These are phyloP conservation scores for Cladophialophora chaetospira DNA, from an alignment of 2,329 filamentous ascomycete genomes.

Conservation along the genomic window DNA sequence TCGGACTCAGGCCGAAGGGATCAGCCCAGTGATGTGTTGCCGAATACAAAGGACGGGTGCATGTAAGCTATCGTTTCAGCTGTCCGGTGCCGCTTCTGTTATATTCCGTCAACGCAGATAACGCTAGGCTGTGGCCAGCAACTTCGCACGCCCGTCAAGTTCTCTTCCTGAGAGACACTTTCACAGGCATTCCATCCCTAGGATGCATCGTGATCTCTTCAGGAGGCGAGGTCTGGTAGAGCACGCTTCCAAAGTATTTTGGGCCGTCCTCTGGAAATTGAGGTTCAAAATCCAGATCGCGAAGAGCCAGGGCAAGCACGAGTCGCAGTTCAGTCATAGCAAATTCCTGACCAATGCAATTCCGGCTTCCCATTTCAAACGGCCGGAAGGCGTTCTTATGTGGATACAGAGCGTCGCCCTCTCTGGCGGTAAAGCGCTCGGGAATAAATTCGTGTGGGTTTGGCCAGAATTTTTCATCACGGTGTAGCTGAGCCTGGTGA, in stretches of 20 bases:
- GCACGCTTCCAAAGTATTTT: not conserved
- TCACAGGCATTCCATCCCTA: not conserved
- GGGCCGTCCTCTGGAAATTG: constrained; percentile 38
- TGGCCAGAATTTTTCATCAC: constrained; percentile 45
- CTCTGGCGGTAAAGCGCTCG: constrained; percentile 46
- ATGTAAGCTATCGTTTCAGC: too few species aligned
- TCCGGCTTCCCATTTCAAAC: constrained; percentile 57
- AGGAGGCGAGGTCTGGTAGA: constrained; percentile 5
- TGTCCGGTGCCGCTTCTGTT: too few species aligned
- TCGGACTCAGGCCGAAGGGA: too few species aligned
- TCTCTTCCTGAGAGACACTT: not conserved
- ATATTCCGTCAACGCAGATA: too few species aligned
- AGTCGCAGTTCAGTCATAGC: constrained; percentile 55
- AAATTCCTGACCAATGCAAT: constrained; percentile 59
- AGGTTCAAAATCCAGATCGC: constrained; percentile 53
- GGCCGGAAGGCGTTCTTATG: constrained; percentile 53
- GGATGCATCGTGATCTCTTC: constrained; percentile 15
- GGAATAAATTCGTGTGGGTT: constrained; percentile 50
- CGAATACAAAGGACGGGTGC: too few species aligned
- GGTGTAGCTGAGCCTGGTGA: constrained; percentile 36
- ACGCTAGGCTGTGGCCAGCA: too few species aligned
- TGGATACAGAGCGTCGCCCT: constrained; percentile 46
- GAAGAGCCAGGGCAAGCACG: constrained; percentile 51
- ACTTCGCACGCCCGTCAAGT: too few species aligned
- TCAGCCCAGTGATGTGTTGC: too few species aligned